A percentile compares a stretch with the other conserved stretches of the same genome.
These are phyloP conservation scores for Podospora pseudocomata DNA, from an alignment of 495 filamentous ascomycete genomes.

Conservation along the genomic window DNA sequence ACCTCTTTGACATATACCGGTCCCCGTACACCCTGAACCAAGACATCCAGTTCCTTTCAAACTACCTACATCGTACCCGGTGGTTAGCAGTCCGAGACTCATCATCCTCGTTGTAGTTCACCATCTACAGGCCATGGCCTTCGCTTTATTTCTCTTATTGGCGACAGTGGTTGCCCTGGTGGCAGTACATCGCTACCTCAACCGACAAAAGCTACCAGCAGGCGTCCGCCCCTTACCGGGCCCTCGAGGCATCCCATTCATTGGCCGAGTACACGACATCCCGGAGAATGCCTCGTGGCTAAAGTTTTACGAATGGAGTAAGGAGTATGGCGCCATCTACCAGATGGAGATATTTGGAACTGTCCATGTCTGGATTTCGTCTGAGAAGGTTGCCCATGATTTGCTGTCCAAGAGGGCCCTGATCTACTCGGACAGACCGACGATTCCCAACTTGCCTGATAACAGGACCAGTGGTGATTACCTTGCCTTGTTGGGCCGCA, in stretches of 20 bases:
- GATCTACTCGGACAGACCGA: constrained; percentile 62
- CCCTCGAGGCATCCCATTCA: constrained; percentile 40
- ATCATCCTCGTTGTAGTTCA: background rate
- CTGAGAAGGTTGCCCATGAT: constrained; percentile 54
- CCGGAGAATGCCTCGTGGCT: constrained; percentile 49
- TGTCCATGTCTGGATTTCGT: constrained; percentile 57
- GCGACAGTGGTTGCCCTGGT: constrained; percentile 2
- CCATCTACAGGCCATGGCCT: background rate
- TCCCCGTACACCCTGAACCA: background rate
- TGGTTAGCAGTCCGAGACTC: background rate
- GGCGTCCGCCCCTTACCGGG: constrained; percentile 21
- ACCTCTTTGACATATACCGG: background rate
- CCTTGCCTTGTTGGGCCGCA: constrained; percentile 51
- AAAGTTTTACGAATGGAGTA: constrained; percentile 61
- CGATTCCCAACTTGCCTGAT: constrained; percentile 50
- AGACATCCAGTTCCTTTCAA: background rate
- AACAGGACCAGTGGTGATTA: constrained; percentile 56
- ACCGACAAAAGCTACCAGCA: constrained; percentile 9
- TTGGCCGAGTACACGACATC: constrained; percentile 58
- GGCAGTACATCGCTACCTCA: constrained; percentile 9
- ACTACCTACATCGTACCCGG: background rate
- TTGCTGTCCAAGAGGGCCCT: constrained; percentile 54
- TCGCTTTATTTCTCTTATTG: constrained; percentile 4
- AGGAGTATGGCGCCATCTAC: constrained; percentile 61
- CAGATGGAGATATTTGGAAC: constrained; percentile 54